Percentiles rank a stretch among this genome's conserved stretches.
Conservation (phyloP, 2,329 filamentous ascomycete genomes). For the Colletotrichum sp. region DNA sequence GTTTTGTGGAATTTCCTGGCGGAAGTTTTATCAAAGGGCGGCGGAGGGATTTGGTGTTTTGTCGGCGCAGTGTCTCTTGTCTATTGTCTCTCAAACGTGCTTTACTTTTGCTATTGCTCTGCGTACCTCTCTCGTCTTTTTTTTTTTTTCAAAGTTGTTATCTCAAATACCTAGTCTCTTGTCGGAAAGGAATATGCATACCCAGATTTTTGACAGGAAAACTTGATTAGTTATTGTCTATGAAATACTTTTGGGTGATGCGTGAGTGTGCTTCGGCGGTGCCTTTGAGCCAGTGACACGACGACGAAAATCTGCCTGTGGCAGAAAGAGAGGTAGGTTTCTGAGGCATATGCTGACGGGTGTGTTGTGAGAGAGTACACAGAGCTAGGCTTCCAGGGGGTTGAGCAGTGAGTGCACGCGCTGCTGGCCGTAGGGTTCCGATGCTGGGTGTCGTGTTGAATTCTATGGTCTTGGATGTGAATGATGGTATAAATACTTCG, state of each 20-base stretch:
- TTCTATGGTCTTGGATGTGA: too few species aligned
- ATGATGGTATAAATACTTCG: too few species aligned
- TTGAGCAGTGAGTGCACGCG: too few species aligned
- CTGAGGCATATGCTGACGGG: too few species aligned
- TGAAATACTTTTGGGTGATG: not conserved
- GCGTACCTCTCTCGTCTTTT: not conserved
- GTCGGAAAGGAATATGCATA: constrained; percentile 21
- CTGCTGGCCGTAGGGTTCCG: too few species aligned
- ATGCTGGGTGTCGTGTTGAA: too few species aligned
- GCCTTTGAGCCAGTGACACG: too few species aligned
- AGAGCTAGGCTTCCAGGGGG: too few species aligned
- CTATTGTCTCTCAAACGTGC: not conserved
- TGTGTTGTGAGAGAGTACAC: too few species aligned
- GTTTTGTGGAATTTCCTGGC: constrained; percentile 26
- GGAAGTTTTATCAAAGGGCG: not conserved
- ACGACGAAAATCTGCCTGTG: too few species aligned
- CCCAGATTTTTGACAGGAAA: constrained; percentile 4
- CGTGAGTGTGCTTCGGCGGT: too few species aligned
- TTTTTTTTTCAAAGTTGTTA: not conserved
- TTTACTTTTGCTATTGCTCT: not conserved
- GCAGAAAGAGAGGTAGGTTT: too few species aligned
- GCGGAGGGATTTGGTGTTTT: constrained; percentile 16
- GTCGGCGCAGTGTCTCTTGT: constrained; percentile 14
- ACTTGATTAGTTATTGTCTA: not conserved
- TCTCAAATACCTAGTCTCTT: constrained; percentile 22